Percentiles rank a stretch among this genome's conserved stretches.
Evolutionary conservation across 202 grass and related monocot species (phyloP).

Genomic region (Setaria italica): DNA sequence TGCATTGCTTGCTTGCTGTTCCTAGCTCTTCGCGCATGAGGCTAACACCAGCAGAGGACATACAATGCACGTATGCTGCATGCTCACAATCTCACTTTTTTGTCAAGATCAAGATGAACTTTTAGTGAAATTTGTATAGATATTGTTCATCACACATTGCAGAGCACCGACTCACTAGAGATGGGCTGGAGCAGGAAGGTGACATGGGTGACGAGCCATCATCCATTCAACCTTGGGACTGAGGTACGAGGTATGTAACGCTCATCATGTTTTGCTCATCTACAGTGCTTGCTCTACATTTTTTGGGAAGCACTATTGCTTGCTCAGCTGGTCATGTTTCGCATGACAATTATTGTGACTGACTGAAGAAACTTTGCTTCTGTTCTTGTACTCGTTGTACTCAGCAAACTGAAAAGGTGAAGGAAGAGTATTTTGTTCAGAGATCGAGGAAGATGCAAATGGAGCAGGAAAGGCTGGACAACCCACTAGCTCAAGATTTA

Average conservation of each 20-base stretch:
- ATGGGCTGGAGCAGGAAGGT: slow-evolving; percentile 66
- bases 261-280: not conserved
- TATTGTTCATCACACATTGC: slow-evolving; percentile 10
- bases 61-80: not conserved
- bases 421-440: slow-evolving; percentile 64
- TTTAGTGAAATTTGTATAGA: not conserved
- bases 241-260: slow-evolving; percentile 52
- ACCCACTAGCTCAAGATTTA: slow-evolving; percentile 73
- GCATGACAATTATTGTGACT: not conserved
- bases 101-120: not conserved
- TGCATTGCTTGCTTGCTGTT: not conserved
- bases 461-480: slow-evolving; percentile 69
- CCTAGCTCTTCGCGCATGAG: slow-evolving; percentile 4
- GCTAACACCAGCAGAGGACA: slow-evolving; percentile 30
- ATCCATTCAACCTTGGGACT: slow-evolving; percentile 79
- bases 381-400: not conserved
- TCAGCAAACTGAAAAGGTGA: slow-evolving; percentile 82
- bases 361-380: slow-evolving; percentile 1
- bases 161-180: slow-evolving; percentile 59
- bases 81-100: not conserved
- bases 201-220: slow-evolving; percentile 55
- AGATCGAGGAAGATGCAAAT: slow-evolving; percentile 65
- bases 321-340: not conserved
- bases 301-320: not conserved
- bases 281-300: not conserved